Base-by-base conservation (phyloP, 2,329 filamentous ascomycete species). In the Epichloe sibirici region DNA sequence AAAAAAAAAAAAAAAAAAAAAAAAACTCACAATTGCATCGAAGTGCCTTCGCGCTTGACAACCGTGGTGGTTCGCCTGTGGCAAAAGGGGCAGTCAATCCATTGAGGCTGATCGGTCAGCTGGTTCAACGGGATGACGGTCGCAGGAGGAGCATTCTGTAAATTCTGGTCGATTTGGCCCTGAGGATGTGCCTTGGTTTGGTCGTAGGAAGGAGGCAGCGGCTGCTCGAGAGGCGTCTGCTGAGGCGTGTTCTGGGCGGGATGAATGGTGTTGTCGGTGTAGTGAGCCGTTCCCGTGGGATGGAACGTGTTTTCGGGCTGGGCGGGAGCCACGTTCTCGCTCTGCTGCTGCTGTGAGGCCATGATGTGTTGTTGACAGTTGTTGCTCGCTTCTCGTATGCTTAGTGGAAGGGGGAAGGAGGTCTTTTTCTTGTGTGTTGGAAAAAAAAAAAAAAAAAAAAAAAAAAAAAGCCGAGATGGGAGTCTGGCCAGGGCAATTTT, bases 1-100 rank as follows among this genome's bases (percentile, higher is more conserved):
- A 4, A 8, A 9, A n/a, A n/a, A n/a, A 31, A 31, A 31, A 9
- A 23, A 23, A 23, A 31, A 31, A 31, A 9, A 23, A 23, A 23
- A 23, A 23, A 34, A 17, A 56, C 57, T 54, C 51, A 64, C 62
- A 59, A 51, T 49, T 65, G 62, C 62, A 62, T 64, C 3, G 52
- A 38, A 2, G 55, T 59, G 12, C 64, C 63, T 12, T 62, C 57
- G 11, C 57, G 59, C 12, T 48, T 40, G 15, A 64, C 46, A 25
- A 51, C 49, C 2, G 61, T 63, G 54, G 53, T 53, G 4, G 62
- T 59, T 37, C 61, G 56, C 8, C 48, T 56, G 6, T 61, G 54
- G 56, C 64, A 66, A 49, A 64, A 65, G 1, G 63, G 64, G 45
- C 64, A 66, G 50, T 66, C 63, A 42, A 65, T 63, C 55, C 56